Base-by-base conservation (phyloP, 805 yeast genomes). In the Candida tammaniensis region DNA sequence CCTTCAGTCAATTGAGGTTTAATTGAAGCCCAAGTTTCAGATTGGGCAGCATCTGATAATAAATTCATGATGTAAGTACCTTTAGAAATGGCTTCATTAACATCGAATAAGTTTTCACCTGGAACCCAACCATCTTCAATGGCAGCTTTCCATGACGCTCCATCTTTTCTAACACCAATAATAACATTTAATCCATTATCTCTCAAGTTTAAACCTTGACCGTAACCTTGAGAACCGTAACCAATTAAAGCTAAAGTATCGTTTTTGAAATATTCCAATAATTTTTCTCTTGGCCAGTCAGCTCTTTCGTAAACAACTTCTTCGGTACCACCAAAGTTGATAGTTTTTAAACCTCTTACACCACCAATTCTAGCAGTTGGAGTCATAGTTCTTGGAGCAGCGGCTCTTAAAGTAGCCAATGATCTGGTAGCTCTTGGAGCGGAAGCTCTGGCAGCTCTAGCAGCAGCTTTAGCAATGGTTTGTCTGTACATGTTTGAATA, bases 181-280 rank as follows among this genome's bases (percentile, higher is more conserved):
- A 93, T 86, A 55, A 91, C 98, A 68, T 91, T 91, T 61, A 93
- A 70, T 70, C 98, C 98, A 61, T 93, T 91, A 79, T 93, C 98
- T 76, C 98, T 86, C 76, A 94, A 75, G 88, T 93, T 93, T 57
- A 93, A 81, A 72, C 97, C 98, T 78, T 93, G 98, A 66, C 98
- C 98, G 79, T 93, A 91, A 78, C 98, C 98, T 76, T 93, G 98
- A 51, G 98, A 91, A 64, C 98, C 98, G 82, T 93, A 93, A 72
- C 98, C 98, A 54, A 93, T 89, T 61, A 93, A 73, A 52, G 98
- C 98, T 61, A 93, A 75, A 44, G 98, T 93, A 68, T 93, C 98
- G 70, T 89, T 75, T 80, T 93, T 91, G 88, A 93, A 93, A 80
- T 89, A 93, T 59, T 87, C 89, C 47, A 82, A 78, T 59, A 93